Conservation (phyloP, 2,329 filamentous ascomycete genomes). For the Cryphonectria parasitica region DNA sequence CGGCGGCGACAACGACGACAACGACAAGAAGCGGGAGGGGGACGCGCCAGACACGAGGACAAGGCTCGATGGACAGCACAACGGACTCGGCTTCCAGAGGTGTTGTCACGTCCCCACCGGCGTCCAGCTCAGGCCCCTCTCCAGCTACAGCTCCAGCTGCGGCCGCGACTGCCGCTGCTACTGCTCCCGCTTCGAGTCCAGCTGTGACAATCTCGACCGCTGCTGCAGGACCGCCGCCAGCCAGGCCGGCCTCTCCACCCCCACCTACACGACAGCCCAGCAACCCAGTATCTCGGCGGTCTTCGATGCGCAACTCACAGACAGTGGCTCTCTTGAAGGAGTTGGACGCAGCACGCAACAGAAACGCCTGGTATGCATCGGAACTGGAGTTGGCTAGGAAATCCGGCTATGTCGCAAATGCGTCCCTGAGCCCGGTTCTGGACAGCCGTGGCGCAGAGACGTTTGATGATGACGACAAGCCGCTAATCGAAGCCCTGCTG, state of each 20-base stretch:
- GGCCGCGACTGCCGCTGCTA: conserved; percentile 6
- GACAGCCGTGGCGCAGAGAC: conserved; percentile 78
- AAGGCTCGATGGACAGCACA: conserved; percentile 70
- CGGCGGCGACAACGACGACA: conserved; percentile 36
- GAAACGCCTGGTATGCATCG: conserved; percentile 96
- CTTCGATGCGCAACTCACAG: conserved; percentile 65
- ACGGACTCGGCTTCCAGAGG: conserved; percentile 59
- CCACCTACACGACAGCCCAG: conserved; percentile 60
- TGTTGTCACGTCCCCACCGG: conserved; percentile 31
- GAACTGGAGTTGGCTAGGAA: conserved; percentile 91
- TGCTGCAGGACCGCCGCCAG: conserved; percentile 23
- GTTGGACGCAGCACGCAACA: conserved; percentile 79
- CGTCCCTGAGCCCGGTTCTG: conserved; percentile 70
- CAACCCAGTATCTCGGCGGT: conserved; percentile 62
- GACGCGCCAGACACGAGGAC: conserved; percentile 58
- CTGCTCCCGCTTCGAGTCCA: conserved; percentile 11
- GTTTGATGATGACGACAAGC: conserved; percentile 90
- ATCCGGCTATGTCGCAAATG: conserved; percentile 78
- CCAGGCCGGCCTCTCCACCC: conserved; percentile 60
- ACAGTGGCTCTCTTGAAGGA: conserved; percentile 82
- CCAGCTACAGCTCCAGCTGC: not conserved
- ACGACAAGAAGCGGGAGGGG: conserved; percentile 48
- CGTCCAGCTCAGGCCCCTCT: conserved; percentile 12
- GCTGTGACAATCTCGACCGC: conserved; percentile 39
- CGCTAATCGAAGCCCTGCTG: conserved; percentile 87